phyloP scores from a whole-genome alignment of 345 rosid genomes.

The Luvunga scandens region DNA sequence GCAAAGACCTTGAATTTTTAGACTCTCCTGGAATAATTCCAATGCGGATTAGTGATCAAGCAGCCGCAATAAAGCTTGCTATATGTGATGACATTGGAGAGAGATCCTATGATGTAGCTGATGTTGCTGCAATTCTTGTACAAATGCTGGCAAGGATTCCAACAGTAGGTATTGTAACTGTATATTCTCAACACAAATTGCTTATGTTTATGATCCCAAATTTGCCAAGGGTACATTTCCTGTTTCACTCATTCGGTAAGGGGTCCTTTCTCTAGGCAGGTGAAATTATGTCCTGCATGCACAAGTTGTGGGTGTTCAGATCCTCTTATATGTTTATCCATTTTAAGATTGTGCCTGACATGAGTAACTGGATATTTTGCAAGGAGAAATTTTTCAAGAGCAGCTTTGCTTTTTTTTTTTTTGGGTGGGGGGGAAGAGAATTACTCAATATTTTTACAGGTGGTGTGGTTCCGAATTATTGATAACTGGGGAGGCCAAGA shows the following conservation, averaged over 20 bases:
- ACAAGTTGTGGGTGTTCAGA: background rate
- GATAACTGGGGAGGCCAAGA: background rate
- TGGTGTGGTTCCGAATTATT: background rate
- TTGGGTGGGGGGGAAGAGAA: no score
- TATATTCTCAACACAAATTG: slow-evolving; percentile 6
- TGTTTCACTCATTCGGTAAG: background rate
- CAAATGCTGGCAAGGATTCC: slow-evolving; percentile 76
- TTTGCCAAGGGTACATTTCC: background rate
- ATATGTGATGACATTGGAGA: slow-evolving; percentile 97
- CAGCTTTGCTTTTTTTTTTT: background rate
- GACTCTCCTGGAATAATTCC: slow-evolving; percentile 95
- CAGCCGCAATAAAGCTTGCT: slow-evolving; percentile 92
- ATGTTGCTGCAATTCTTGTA: slow-evolving; percentile 88
- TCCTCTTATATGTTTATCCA: background rate
- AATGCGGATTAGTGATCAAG: slow-evolving; percentile 87
- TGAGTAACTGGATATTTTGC: background rate
- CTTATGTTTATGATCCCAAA: background rate
- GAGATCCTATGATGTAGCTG: slow-evolving; percentile 76
- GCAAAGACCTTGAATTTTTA: slow-evolving; percentile 80
- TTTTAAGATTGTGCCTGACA: background rate
- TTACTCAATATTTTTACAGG: background rate
- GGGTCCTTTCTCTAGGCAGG: background rate
- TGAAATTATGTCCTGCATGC: background rate
- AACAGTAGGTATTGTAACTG: slow-evolving; percentile 43
- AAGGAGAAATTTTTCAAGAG: background rate